Evolutionary conservation across 148 eudicot species (phyloP).

Genomic region (Vaccinium myrtillus): DNA sequence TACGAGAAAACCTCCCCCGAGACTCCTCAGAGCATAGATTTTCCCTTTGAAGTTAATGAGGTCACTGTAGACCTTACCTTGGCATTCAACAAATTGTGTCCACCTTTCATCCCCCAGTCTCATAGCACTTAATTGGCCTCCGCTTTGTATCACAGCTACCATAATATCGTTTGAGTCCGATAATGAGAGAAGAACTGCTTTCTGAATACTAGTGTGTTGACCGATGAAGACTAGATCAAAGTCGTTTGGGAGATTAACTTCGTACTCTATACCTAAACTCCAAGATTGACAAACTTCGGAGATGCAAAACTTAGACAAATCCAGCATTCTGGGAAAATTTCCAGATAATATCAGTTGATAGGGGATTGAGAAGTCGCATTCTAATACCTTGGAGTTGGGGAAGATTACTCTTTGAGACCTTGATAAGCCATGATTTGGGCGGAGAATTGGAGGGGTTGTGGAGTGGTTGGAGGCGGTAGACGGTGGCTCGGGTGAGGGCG

Average conservation of each 20-base stretch:
- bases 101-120: not conserved
- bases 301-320: not conserved
- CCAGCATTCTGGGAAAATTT: not conserved
- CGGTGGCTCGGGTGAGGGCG: not conserved
- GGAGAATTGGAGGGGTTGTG: not conserved
- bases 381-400: not conserved
- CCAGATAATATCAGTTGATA: not conserved
- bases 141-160: not conserved
- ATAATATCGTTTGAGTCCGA: not conserved
- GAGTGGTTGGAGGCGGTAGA: not conserved
- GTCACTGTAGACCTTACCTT: not conserved
- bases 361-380: not conserved
- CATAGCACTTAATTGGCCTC: not conserved
- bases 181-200: not conserved
- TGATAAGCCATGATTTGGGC: not conserved
- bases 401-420: not conserved
- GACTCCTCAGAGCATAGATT: not conserved
- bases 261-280: not conserved
- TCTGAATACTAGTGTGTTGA: not conserved
- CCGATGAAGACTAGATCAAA: not conserved
- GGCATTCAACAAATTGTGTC: not conserved
- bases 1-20: not conserved
- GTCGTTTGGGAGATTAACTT: not conserved
- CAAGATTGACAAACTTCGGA: not conserved
- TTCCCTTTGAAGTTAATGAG: not conserved